phyloP scores from a whole-genome alignment of 345 rosid species.

The Xanthoceras sorbifolium region DNA sequence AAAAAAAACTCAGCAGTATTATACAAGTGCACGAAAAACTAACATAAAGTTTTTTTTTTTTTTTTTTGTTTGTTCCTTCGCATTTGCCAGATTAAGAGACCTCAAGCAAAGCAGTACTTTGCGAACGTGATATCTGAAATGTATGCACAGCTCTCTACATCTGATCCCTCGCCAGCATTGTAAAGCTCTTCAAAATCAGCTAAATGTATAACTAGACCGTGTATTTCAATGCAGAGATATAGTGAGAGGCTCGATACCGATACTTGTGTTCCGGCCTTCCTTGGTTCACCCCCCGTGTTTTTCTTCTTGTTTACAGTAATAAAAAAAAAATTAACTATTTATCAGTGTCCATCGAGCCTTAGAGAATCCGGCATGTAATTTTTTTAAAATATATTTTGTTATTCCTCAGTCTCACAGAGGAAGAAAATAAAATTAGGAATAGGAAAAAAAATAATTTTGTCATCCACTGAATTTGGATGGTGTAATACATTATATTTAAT shows the following conservation, averaged over 20 bases:
- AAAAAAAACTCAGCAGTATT: background rate
- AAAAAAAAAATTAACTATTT: slow-evolving; percentile 2
- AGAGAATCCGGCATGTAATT: background rate
- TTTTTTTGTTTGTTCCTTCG: background rate
- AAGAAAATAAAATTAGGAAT: background rate
- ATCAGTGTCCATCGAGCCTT: background rate
- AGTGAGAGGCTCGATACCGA: background rate
- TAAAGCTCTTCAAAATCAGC: background rate
- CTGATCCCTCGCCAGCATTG: slow-evolving; percentile 47
- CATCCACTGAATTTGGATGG: background rate
- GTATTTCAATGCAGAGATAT: background rate
- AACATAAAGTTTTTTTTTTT: background rate
- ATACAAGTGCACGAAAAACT: background rate
- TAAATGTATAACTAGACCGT: background rate
- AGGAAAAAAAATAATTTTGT: background rate
- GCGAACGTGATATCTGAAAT: slow-evolving; percentile 51
- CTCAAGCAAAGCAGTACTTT: slow-evolving; percentile 86
- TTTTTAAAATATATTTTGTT: no score
- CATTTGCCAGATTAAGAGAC: slow-evolving; percentile 63
- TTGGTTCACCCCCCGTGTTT: background rate
- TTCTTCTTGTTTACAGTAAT: background rate
- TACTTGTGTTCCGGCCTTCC: background rate
- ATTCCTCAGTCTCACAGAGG: background rate
- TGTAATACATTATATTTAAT: background rate
- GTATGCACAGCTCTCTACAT: slow-evolving; percentile 52